A percentile compares a stretch with the other conserved stretches of the same genome.
These are phyloP conservation scores for Xenoacremonium recifei DNA, from an alignment of 2,329 filamentous ascomycete species.

Conservation along the genomic window DNA sequence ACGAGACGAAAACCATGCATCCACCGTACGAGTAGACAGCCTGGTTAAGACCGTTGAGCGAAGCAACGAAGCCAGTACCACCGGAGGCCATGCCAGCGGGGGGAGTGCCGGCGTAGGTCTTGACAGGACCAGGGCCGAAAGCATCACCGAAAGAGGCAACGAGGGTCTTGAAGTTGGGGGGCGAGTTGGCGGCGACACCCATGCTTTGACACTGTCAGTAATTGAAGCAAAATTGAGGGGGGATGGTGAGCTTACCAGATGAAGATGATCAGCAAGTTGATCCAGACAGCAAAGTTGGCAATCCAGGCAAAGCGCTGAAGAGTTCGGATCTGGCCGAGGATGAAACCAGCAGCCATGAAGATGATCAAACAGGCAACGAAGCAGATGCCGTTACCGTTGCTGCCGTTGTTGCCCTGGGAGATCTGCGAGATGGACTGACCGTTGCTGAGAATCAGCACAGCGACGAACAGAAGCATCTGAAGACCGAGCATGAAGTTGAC, in stretches of 20 bases:
- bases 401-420: conserved; percentile 49
- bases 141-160: conserved; percentile 26
- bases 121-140: conserved; percentile 24
- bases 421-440: conserved; percentile 55
- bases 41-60: conserved; percentile 19
- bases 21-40: conserved; percentile 60
- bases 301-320: conserved; percentile 54
- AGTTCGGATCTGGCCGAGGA: conserved; percentile 55
- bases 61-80: conserved; percentile 34
- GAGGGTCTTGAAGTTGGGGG: conserved; percentile 45
- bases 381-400: conserved; percentile 40
- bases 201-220: conserved; percentile 37
- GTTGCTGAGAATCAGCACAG: conserved; percentile 50
- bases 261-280: conserved; percentile 54
- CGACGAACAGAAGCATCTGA: conserved; percentile 49
- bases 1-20: conserved; percentile 55
- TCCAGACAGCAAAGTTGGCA: conserved; percentile 54
- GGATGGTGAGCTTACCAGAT: conserved; percentile 25
- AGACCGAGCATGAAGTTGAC: conserved; percentile 49
- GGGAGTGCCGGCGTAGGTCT: not conserved
- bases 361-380: conserved; percentile 47
- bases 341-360: conserved; percentile 36
- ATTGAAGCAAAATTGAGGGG: not conserved
- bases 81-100: too few relatives aligned
- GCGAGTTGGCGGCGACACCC: conserved; percentile 47